Base-by-base conservation (phyloP, 2,329 filamentous ascomycete species). In the Pseudocercospora macadamiae region DNA sequence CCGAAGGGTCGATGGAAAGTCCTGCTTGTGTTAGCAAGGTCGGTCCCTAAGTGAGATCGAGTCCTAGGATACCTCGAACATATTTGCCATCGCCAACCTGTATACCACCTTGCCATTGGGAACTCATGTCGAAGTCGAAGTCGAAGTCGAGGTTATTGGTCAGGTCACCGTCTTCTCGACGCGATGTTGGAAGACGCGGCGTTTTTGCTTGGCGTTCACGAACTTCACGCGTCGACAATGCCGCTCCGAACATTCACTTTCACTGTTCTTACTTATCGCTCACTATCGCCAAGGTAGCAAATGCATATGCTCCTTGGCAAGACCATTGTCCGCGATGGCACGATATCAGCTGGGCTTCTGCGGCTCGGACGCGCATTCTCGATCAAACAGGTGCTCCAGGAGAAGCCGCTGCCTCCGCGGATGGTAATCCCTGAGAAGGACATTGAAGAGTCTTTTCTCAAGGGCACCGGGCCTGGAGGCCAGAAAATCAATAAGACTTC, bases 401-500 rank as follows among this genome's bases (percentile, higher is more conserved):
- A 74, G 16, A 89, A 89, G 71, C 83, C 83, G 54, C 80, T 96
- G 70, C 93, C 93, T 1, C 88, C 91, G 4, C 86, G 92, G 3
- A 88, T 89, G 12, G 84, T 86, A 10, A 85, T 95, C 18, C 82
- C 87, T 10, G 92, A 96, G 65, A 79, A 82, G 16, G 92, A 97
- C 53, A 86, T 97, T 66, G 86, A 88, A 57, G 90, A 97, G 71
- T 83, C 83, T 39, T 97, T 96, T 76, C 82, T 99, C 61, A 96
- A 95, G 73, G 95, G 95, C 68, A 90, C 86, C 67, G 95, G 95
- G 1, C 93, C 95, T 0, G 95, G 95, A 21, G 95, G 95, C 0
- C 95, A 99, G 73, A 97, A 97, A 74, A 97, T 97, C 78, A 99
- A 99, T 78, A 99, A 99, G 85, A 99, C 95, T 23, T 92, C 88